These are phyloP conservation scores for Ananas comosus DNA, from an alignment of 176 grass and related monocot genomes.

Conservation along the genomic window DNA sequence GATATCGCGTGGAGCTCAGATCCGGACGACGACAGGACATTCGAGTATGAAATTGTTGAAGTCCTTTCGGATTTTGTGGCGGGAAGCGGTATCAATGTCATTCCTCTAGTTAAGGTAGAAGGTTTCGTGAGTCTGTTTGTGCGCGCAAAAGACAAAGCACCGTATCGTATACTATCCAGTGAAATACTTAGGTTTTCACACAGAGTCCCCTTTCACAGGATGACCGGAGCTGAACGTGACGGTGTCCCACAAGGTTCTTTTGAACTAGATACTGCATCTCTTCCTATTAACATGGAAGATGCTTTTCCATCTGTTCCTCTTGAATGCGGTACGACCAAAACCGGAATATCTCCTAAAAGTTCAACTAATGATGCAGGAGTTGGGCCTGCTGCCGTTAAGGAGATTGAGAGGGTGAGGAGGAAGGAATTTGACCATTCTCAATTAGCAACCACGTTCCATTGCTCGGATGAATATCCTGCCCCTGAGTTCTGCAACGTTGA, in stretches of 20 bases:
- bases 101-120: conserved; percentile 63
- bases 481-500: conserved; percentile 64
- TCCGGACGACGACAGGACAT: conserved; percentile 56
- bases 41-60: conserved; percentile 71
- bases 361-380: background rate
- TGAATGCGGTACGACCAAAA: conserved; percentile 10
- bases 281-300: conserved; percentile 50
- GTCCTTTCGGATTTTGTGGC: conserved; percentile 46
- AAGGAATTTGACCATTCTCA: conserved; percentile 24
- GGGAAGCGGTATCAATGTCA: conserved; percentile 34
- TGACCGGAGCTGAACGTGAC: conserved; percentile 58
- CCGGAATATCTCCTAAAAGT: background rate
- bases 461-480: conserved; percentile 48
- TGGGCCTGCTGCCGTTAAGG: background rate
- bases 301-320: conserved; percentile 50
- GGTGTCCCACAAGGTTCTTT: conserved; percentile 69
- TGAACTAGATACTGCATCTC: conserved; percentile 75
- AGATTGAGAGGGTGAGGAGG: background rate
- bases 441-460: conserved; percentile 6
- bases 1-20: conserved; percentile 61
- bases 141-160: conserved; percentile 23
- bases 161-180: conserved; percentile 37
- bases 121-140: conserved; percentile 84
- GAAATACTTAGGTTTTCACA: conserved; percentile 88
- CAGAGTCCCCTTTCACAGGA: conserved; percentile 49